phyloP scores from a whole-genome alignment of 441 rosid species.

The California macrophylla region DNA sequence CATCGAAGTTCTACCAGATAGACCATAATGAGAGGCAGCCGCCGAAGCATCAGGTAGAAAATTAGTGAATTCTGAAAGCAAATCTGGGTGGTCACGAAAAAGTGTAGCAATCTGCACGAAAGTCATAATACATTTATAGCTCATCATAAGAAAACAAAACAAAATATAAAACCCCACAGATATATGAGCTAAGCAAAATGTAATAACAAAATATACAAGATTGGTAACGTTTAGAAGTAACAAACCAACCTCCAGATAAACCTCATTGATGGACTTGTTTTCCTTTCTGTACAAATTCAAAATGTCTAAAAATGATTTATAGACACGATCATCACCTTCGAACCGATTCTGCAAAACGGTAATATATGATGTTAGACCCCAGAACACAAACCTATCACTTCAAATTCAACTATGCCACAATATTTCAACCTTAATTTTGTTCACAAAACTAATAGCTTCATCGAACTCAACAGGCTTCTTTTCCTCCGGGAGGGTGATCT shows the following conservation, averaged over 20 bases:
- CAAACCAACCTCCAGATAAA: slow-evolving; percentile 68
- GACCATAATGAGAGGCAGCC: slow-evolving; percentile 40
- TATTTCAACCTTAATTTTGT: slow-evolving; percentile 80
- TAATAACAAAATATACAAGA: slow-evolving; percentile 5
- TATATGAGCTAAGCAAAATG: too few relatives aligned
- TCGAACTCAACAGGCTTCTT: slow-evolving; percentile 97
- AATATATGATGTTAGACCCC: slow-evolving; percentile 15
- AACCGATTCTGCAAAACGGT: slow-evolving; percentile 69
- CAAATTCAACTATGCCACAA: slow-evolving; percentile 8
- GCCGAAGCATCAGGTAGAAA: slow-evolving; percentile 86
- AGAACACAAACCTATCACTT: slow-evolving; percentile 7
- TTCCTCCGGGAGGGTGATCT: slow-evolving; percentile 76
- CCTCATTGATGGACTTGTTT: slow-evolving; percentile 82
- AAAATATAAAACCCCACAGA: too few relatives aligned
- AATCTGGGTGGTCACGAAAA: slow-evolving; percentile 72
- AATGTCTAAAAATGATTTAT: slow-evolving; percentile 86
- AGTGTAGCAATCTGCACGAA: slow-evolving; percentile 70
- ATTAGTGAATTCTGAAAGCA: slow-evolving; percentile 72
- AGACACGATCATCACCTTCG: slow-evolving; percentile 85
- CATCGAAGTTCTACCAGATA: slow-evolving; percentile 45
- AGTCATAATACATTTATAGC: too few relatives aligned
- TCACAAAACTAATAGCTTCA: slow-evolving; percentile 91
- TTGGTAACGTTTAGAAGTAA: too few relatives aligned
- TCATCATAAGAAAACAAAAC: too few relatives aligned
- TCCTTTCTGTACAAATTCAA: slow-evolving; percentile 93